Conservation (phyloP, 2,329 filamentous ascomycete species). For the Alternaria angustiovoidea region DNA sequence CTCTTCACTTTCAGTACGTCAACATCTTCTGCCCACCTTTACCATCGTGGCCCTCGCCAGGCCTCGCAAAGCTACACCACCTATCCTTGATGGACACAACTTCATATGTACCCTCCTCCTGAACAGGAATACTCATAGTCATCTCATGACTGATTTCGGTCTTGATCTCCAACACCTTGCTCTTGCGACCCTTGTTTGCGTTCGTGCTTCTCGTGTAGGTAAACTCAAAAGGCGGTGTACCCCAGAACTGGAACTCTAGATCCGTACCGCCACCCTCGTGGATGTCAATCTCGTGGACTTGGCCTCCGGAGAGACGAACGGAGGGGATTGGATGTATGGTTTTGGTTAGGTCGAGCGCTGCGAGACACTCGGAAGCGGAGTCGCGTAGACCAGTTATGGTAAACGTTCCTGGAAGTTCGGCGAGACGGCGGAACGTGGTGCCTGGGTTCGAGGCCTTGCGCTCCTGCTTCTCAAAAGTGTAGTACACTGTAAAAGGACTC, state of each 20-base stretch:
- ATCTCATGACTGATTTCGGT: conserved; percentile 86
- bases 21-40: conserved; percentile 51
- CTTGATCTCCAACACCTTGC: conserved; percentile 81
- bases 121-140: conserved; percentile 81
- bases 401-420: conserved; percentile 89
- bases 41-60: conserved; percentile 57
- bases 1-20: conserved; percentile 37
- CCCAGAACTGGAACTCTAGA: conserved; percentile 93
- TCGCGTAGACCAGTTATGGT: conserved; percentile 87
- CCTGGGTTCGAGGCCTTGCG: conserved; percentile 81
- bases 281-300: conserved; percentile 84
- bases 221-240: conserved; percentile 95
- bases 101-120: conserved; percentile 96
- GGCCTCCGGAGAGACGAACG: conserved; percentile 87
- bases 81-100: conserved; percentile 95
- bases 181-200: conserved; percentile 69
- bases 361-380: conserved; percentile 86
- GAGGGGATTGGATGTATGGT: conserved; percentile 90
- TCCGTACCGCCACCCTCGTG: conserved; percentile 96
- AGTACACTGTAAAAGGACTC: conserved; percentile 90
- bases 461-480: conserved; percentile 81
- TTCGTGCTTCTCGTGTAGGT: conserved; percentile 94
- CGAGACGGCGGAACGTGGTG: conserved; percentile 90
- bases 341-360: conserved; percentile 79
- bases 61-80: conserved; percentile 86